These are phyloP conservation scores for Pseudocercospora vitis DNA, from an alignment of 2,329 filamentous ascomycete species.

Conservation along the genomic window DNA sequence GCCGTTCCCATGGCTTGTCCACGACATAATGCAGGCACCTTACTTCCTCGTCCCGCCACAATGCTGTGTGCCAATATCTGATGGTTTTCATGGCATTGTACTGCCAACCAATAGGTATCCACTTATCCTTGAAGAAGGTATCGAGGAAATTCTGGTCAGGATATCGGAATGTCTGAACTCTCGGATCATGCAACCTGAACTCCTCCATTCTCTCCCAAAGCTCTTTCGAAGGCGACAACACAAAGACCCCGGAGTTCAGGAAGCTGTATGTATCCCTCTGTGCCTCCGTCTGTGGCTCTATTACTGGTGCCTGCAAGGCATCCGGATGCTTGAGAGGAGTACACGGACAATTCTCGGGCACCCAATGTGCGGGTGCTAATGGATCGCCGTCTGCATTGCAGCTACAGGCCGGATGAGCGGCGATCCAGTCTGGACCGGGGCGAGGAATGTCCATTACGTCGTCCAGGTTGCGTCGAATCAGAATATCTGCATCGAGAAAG, in stretches of 20 bases:
- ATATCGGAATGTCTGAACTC: constrained; percentile 49
- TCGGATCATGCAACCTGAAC: constrained; percentile 43
- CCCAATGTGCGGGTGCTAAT: constrained; percentile 55
- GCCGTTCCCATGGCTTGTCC: constrained; percentile 56
- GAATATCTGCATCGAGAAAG: constrained; percentile 57
- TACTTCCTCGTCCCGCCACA: constrained; percentile 53
- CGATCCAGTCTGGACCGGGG: constrained; percentile 42
- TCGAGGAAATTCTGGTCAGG: constrained; percentile 57
- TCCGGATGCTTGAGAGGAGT: constrained; percentile 43
- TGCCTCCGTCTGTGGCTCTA: constrained; percentile 35
- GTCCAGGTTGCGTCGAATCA: constrained; percentile 47
- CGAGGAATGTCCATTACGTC: constrained; percentile 49
- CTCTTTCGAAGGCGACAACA: constrained; percentile 47
- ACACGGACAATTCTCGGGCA: constrained; percentile 51
- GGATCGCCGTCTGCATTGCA: constrained; percentile 54
- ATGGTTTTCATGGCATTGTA: constrained; percentile 57
- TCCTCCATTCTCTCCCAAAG: constrained; percentile 45
- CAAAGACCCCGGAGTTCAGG: constrained; percentile 54
- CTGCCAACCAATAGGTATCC: constrained; percentile 50
- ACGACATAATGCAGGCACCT: constrained; percentile 56
- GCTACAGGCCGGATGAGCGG: constrained; percentile 53
- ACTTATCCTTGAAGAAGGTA: constrained; percentile 48
- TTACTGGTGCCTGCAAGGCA: constrained; percentile 37
- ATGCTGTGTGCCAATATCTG: constrained; percentile 53
- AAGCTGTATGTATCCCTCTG: constrained; percentile 39